Percentiles rank a stretch among this genome's conserved stretches.
Evolutionary conservation across 169 alveolate genomes (phyloP).

Genomic region (Toxoplasma gondii): DNA sequence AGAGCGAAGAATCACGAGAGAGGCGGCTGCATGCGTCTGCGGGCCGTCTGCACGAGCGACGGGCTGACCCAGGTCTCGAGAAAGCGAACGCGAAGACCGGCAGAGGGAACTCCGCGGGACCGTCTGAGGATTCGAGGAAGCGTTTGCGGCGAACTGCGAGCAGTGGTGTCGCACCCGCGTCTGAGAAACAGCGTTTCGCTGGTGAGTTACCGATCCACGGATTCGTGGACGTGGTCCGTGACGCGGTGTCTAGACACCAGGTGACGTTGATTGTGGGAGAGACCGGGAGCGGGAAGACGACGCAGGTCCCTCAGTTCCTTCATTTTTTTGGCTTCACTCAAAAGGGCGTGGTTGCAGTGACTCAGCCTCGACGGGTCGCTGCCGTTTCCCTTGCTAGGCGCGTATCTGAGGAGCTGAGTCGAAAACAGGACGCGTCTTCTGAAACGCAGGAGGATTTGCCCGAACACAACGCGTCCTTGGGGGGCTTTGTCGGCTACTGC

Average conservation of each 20-base stretch:
- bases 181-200: too few species aligned
- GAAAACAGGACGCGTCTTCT: slow-evolving; percentile 84
- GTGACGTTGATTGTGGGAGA: slow-evolving; percentile 97
- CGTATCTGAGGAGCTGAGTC: slow-evolving; percentile 96
- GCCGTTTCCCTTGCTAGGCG: slow-evolving; percentile 97
- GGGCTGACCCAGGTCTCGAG: neutral
- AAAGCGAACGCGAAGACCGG: neutral
- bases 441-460: neutral
- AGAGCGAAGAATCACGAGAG: too few species aligned
- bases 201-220: slow-evolving; percentile 40
- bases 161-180: too few species aligned
- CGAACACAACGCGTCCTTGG: slow-evolving; percentile 89
- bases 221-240: slow-evolving; percentile 78
- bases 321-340: slow-evolving; percentile 90
- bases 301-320: slow-evolving; percentile 98
- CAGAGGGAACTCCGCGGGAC: neutral
- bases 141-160: too few species aligned
- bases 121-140: too few species aligned
- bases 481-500: slow-evolving; percentile 68
- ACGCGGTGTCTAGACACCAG: slow-evolving; percentile 91
- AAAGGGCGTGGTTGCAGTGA: slow-evolving; percentile 87
- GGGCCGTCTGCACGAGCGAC: neutral
- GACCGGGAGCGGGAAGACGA: slow-evolving; percentile 99
- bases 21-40: neutral
- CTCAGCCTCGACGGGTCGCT: slow-evolving; percentile 99